Percentiles rank a stretch among this genome's conserved stretches.
These are phyloP conservation scores for Apiospora pterosperma DNA, from an alignment of 2,329 filamentous ascomycete species.

Conservation along the genomic window DNA sequence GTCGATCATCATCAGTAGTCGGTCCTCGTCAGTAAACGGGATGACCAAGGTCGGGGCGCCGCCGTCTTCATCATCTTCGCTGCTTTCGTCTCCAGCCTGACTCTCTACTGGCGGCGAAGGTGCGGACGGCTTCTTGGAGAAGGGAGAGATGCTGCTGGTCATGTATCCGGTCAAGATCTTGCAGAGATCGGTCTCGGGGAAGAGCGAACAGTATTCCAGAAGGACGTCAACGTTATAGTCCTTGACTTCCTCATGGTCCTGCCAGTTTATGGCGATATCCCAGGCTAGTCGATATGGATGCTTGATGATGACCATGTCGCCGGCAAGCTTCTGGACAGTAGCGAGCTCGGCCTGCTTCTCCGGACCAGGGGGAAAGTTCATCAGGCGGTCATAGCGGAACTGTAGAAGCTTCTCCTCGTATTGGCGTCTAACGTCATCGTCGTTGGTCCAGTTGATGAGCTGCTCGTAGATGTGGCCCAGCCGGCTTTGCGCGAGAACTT, in stretches of 20 bases:
- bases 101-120: constrained; percentile 15
- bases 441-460: constrained; percentile 84
- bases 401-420: constrained; percentile 90
- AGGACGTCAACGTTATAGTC: constrained; percentile 78
- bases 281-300: constrained; percentile 87
- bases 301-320: constrained; percentile 94
- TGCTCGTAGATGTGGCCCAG: constrained; percentile 79
- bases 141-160: constrained; percentile 80
- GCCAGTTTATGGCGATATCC: constrained; percentile 88
- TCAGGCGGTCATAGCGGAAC: constrained; percentile 74
- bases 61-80: constrained; percentile 56
- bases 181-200: constrained; percentile 77
- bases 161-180: constrained; percentile 82
- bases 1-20: constrained; percentile 76
- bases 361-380: constrained; percentile 60
- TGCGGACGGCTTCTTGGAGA: constrained; percentile 44
- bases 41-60: constrained; percentile 50
- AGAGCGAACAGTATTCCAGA: constrained; percentile 76
- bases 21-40: constrained; percentile 70
- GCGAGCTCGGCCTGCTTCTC: constrained; percentile 69
- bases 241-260: constrained; percentile 70
- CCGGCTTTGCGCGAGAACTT: constrained; percentile 72
- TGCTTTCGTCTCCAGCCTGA: constrained; percentile 47
- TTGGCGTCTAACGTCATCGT: constrained; percentile 77
- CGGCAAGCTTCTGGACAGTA: constrained; percentile 72